Evolutionary conservation across 2,329 filamentous ascomycete species (phyloP), one percentile per base, ranked within the genome.

Genomic region (Beauveria varroae): DNA sequence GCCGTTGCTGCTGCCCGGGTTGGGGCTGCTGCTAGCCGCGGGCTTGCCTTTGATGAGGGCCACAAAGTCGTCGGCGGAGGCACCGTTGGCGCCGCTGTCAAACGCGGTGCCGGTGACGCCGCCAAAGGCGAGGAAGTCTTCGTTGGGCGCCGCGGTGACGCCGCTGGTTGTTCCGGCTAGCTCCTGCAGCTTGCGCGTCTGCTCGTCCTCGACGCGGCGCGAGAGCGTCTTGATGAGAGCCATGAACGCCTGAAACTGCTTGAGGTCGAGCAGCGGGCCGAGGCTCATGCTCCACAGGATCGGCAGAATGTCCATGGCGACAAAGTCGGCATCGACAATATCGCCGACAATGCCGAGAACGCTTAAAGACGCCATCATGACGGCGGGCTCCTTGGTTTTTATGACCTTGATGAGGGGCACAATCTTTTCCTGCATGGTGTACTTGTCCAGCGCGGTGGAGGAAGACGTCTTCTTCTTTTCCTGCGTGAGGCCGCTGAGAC

Each of bases 401-500:
- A 99, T 98, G 2, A 82, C 92, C 69, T 90, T 92, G 63, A 99
- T 81, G 5, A 98, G 77, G 0, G 95, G 95, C 0, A 98, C 84
- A 40, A 99, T 90, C 77, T 97, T 98, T 72, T 99, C 95, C 72
- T 99, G 95, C 77, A 99, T 93, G 0, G 95, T 98, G 70, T 95
- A 98, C 73, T 98, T 98, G 77, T 99, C 95, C 30, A 99, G 79
- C 3, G 93, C 93, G 2, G 86, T 91, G 0, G 88, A 88, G 1
- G 84, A 89, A 3, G 82, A 83, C 2, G 81, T 77, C 70, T 87
- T 87, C 62, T 84, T 81, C 68, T 83, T 84, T 55, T 83, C 78
- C 65, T 82, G 74, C 47, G 76, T 69, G 70, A 93, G 78, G 0
- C 91, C 92, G 65, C 91, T 88, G 3, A 97, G 80, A 5, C 91